These are phyloP conservation scores for Hypoxylon crocopeplum DNA, from an alignment of 495 filamentous ascomycete species.

Conservation along the genomic window DNA sequence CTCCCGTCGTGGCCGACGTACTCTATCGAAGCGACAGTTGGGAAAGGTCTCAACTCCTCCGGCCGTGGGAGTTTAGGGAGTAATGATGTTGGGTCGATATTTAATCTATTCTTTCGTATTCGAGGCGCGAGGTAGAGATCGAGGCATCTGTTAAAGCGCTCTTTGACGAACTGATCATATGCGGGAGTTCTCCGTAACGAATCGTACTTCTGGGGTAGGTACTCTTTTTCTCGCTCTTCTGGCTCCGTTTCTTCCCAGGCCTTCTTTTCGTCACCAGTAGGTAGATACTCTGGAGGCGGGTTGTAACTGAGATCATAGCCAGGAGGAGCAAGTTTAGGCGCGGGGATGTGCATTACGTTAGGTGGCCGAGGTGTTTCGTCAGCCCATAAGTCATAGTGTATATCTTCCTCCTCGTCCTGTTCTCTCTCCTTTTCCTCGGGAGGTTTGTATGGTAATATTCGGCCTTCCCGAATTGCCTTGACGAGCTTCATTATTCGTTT, in stretches of 20 bases:
- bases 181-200: conserved; percentile 90
- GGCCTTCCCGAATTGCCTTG: conserved; percentile 90
- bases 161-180: conserved; percentile 89
- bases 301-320: conserved; percentile 96
- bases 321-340: conserved; percentile 91
- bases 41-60: conserved; percentile 92
- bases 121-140: conserved; percentile 95
- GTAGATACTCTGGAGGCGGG: conserved; percentile 94
- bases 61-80: conserved; percentile 95
- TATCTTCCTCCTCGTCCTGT: conserved; percentile 69
- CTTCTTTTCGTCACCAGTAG: conserved; percentile 81
- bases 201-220: conserved; percentile 78
- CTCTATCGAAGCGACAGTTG: conserved; percentile 81
- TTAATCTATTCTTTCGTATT: conserved; percentile 89
- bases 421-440: conserved; percentile 76
- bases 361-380: conserved; percentile 84
- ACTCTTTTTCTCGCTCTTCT: conserved; percentile 90
- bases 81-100: conserved; percentile 93
- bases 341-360: conserved; percentile 94
- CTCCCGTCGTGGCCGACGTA: conserved; percentile 89
- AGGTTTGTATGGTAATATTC: conserved; percentile 89
- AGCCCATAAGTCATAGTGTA: conserved; percentile 90
- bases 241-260: conserved; percentile 89
- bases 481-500: conserved; percentile 99
- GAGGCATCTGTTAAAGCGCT: conserved; percentile 93